Base-by-base conservation (phyloP, 108 stramenopile species). In the Cyclotella atomus region DNA sequence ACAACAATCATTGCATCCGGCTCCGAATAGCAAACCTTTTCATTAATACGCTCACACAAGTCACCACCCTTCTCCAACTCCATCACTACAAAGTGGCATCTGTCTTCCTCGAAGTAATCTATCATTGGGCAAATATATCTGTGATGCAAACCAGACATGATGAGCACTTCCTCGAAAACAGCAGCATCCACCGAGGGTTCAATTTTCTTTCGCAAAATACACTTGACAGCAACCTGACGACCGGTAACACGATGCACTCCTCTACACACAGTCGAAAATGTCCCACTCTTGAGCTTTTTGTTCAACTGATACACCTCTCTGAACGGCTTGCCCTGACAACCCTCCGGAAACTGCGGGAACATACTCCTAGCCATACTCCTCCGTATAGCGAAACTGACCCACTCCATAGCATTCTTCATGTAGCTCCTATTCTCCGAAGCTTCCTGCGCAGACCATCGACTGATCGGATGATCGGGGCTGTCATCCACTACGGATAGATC, bases 71-170 rank as follows among this genome's bases (percentile, higher is more conserved):
- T 83, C 82, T 95, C 92, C 20, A 95, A 85, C 68, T 96, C 95
- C 93, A 96, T 93, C 28, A 97, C 92, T 30, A 96, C 85, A 67
- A 91, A 93, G 81, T 93, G 90, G 55, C 90, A 91, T 32, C 91
- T 87, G 57, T 93, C 91, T 72, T 92, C 89, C 34, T 93, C 89
- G 73, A 98, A 97, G 76, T 97, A 96, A 75, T 98, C 98, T 75
- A 95, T 90, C 52, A 98, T 84, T 24, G 92, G 92, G 21, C 96
- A 91, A 33, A 98, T 95, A 77, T 95, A 88, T 41, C 87, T 91
- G 76, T 98, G 98, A 33, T 89, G 83, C 2, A 97, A 80, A 43
- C 83, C 77, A 20, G 94, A 85, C 76, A 97, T 91, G 87, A 98
- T 92, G 50, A 91, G 89, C 17, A 97, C 97, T 85, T 97, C 97